Conservation (phyloP, 148 eudicot genomes). For the Pharnaceum exiguum region DNA sequence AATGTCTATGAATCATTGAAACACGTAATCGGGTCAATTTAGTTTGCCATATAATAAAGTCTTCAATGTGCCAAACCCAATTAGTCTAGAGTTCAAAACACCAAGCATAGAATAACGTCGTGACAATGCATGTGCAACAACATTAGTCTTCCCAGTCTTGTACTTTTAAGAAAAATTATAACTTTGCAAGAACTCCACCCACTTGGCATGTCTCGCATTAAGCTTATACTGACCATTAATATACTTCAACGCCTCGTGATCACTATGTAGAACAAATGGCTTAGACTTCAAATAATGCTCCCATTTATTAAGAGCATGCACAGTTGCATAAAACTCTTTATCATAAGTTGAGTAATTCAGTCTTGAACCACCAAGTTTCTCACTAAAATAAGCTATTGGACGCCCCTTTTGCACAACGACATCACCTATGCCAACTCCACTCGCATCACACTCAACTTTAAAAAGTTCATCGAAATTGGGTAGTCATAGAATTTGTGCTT, state of each 20-base stretch:
- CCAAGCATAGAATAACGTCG: not conserved
- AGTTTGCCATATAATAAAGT: no score
- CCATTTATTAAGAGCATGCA: not conserved
- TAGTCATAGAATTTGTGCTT: not conserved
- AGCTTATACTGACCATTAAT: not conserved
- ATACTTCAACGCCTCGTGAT: not conserved
- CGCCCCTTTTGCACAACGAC: not conserved
- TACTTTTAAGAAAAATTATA: not conserved
- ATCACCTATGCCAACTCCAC: not conserved
- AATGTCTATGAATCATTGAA: no score
- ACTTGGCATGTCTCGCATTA: conserved; percentile 10
- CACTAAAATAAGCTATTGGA: conserved; percentile 4
- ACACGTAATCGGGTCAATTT: no score
- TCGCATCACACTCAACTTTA: conserved; percentile 4
- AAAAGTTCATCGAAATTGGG: no score
- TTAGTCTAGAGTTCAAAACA: not conserved
- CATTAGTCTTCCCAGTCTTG: not conserved
- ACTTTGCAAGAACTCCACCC: not conserved
- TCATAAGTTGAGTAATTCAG: not conserved
- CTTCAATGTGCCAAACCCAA: not conserved
- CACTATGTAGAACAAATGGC: not conserved
- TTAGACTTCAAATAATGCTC: not conserved
- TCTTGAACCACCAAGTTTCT: not conserved
- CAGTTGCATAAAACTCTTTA: not conserved
- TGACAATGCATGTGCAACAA: not conserved